Evolutionary conservation across 352 stramenopile species (phyloP), one percentile per base, ranked within the genome.

Genomic region (Blastocystis sp.): DNA sequence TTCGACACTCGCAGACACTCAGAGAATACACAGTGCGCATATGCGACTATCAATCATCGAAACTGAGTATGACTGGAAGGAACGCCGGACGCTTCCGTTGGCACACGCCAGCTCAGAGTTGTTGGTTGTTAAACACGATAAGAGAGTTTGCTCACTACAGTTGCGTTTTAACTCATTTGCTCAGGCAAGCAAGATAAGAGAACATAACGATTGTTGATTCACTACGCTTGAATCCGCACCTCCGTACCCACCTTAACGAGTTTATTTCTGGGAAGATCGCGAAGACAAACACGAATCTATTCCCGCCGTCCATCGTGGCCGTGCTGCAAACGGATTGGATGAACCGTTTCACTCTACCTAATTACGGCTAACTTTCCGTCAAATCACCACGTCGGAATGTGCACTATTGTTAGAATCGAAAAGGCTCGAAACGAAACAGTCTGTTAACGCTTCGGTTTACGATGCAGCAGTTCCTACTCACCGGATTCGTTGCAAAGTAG

Each of bases 401-500:
- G 28, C 28, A 34, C 28, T 34, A 34, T 34, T 34, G 28, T 0
- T 34, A 34, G 28, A 34, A 34, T 34, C 28, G 28, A 34, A 34
- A 34, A 34, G 28, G 28, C 28, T 34, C 28, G 28, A 34, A 34
- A 34, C 28, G 28, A 34, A 34, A 34, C 28, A 34, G 28, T 34
- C 28, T 34, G 28, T 34, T 34, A 34, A 34, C 28, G 28, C 28
- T 34, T 34, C 28, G 28, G 28, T 34, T 34, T 34, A 34, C 28
- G 28, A 34, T 34, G 28, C 28, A 34, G 11, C 11, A 43, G 45
- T 84, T 66, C 65, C 17, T 7, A 9, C 53, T 84, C 2, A 7
- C n/a, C 19, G 74, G 53, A 66, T 84, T 66, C 34, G 53, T 28
- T 52, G 74, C 52, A 4, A 84, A 84, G 74, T 84, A 14, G 14